These are phyloP conservation scores for Linnemannia hyalina DNA, from an alignment of 192 early-diverging fungal species.

Conservation along the genomic window DNA sequence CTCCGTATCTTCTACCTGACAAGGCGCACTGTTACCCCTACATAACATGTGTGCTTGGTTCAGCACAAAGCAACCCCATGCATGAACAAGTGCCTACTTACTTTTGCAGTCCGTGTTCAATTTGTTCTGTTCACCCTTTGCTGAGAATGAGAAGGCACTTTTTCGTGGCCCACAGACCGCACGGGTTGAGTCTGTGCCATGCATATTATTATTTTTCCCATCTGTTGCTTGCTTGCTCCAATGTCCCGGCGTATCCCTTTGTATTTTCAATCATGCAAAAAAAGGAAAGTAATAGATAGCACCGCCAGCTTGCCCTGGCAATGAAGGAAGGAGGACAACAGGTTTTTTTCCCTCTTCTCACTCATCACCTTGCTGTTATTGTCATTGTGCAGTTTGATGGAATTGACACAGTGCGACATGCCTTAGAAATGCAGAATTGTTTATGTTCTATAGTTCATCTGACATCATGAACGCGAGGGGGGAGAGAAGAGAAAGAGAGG, in stretches of 20 bases:
- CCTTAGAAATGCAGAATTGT: not conserved
- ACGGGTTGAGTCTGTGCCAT: not conserved
- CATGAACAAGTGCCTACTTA: too few species aligned
- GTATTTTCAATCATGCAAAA: constrained; percentile 7
- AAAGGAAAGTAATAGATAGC: not conserved
- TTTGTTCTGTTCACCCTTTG: too few species aligned
- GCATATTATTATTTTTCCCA: not conserved
- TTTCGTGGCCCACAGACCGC: not conserved
- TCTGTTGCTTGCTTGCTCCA: not conserved
- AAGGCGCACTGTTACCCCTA: too few species aligned
- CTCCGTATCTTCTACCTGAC: too few species aligned
- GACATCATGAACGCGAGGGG: not conserved
- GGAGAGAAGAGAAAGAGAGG: not conserved
- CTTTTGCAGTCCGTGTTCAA: too few species aligned
- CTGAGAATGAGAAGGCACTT: too few species aligned
- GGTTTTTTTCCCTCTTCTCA: not conserved
- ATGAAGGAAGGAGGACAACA: not conserved
- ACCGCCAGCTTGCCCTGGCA: not conserved
- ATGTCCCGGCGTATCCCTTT: not conserved
- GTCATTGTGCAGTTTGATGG: not conserved
- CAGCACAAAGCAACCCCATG: too few species aligned
- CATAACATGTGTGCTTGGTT: too few species aligned
- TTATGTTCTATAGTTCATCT: not conserved
- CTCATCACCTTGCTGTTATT: not conserved
- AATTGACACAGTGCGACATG: not conserved